Conservation (phyloP, 306 rosid species). For the Quercus rubra region DNA sequence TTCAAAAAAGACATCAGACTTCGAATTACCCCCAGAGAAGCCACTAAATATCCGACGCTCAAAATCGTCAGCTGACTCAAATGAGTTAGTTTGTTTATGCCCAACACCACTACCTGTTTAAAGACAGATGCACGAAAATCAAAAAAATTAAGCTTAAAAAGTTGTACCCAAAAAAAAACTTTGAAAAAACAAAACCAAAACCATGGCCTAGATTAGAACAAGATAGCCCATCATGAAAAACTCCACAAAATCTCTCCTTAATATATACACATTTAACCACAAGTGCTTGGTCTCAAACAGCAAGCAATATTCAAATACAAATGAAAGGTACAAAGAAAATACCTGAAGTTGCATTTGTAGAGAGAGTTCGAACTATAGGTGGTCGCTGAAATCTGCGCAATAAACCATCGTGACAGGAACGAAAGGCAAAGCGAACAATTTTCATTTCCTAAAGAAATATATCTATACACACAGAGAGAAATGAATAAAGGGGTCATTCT, state of each 20-base stretch:
- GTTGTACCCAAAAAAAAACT: neutral
- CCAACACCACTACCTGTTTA: slow-evolving; percentile 38
- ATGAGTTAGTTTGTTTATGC: slow-evolving; percentile 39
- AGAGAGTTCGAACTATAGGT: slow-evolving; percentile 22
- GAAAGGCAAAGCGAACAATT: slow-evolving; percentile 10
- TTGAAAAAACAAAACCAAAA: neutral
- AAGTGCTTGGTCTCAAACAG: no score
- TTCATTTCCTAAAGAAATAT: slow-evolving; percentile 23
- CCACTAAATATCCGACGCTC: slow-evolving; percentile 46
- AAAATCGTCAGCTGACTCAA: slow-evolving; percentile 43
- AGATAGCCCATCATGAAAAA: neutral
- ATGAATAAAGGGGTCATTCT: no score
- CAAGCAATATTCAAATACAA: neutral
- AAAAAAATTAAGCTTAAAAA: neutral
- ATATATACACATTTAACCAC: neutral
- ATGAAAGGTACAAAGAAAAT: neutral
- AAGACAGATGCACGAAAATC: neutral
- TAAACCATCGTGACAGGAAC: slow-evolving; percentile 19
- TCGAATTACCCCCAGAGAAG: slow-evolving; percentile 21
- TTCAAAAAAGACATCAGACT: slow-evolving; percentile 25
- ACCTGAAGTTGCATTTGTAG: slow-evolving; percentile 30
- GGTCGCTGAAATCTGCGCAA: slow-evolving; percentile 16
- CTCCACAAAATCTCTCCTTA: neutral
- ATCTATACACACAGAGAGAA: no score
- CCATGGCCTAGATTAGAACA: neutral